Evolutionary conservation across 805 yeast species (phyloP), one percentile per base, ranked within the genome.

Genomic region (Candida vartiovaarae): DNA sequence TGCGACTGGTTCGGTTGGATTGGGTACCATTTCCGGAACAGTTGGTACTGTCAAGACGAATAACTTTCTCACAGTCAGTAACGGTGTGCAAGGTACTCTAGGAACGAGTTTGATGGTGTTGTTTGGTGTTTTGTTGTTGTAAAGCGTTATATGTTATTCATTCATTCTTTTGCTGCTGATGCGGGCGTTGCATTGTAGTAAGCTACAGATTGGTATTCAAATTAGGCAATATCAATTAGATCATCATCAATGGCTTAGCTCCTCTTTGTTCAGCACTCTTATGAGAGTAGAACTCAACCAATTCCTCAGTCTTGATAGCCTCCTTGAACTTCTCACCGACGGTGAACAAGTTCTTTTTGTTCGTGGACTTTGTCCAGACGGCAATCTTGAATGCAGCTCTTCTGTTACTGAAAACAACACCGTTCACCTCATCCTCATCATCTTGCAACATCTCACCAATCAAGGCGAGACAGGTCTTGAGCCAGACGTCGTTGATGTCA

Each of bases 391-490:
- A 79, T 53, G 80, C 87, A 54, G 77, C 80, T 63, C 79, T 82
- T 75, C 96, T 85, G 59, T 85, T 80, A 65, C 86, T 87, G 62
- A 88, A 80, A 52, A 93, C 96, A 56, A 88, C 86, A 61, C 99
- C 99, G 64, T 86, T 90, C 53, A 93, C 93, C 70, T 88, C 91
- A 62, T 84, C 78, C 54, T 76, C 77, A 45, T 80, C 85, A 53
- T 80, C 89, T 52, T 78, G 80, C 55, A 91, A 82, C 44, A 96
- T 87, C 70, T 90, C 98, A 59, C 99, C 99, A 65, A 93, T 87
- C 44, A 87, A 87, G 40, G 95, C 82, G 56, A 93, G 76, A 60
- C 93, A 73, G 41, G 90, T 80, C 66, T 95, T 74, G 61, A 88
- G 80, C 99, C 98, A 93, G 61, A 87, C 73, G 55, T 89, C 95